phyloP scores from a whole-genome alignment of 1,284 basidiomycete genomes.

The Schizopora paradoxa region DNA sequence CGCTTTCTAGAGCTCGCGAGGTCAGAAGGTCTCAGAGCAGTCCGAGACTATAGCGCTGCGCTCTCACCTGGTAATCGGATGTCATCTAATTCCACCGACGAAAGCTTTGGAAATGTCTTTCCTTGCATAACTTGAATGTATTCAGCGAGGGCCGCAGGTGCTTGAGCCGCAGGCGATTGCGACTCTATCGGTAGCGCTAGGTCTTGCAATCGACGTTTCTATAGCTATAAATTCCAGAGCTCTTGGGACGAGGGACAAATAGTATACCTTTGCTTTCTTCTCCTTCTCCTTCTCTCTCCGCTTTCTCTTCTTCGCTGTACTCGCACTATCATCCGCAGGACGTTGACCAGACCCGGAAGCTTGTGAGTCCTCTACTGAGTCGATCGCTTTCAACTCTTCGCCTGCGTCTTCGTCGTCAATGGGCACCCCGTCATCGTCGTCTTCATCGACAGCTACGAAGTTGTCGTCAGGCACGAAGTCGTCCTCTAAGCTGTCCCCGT shows the following conservation, averaged over 20 bases:
- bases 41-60: slow-evolving; percentile 11
- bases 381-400: slow-evolving; percentile 37
- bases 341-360: slow-evolving; percentile 12
- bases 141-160: slow-evolving; percentile 48
- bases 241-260: slow-evolving; percentile 17
- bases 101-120: slow-evolving; percentile 59
- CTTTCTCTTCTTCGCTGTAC: slow-evolving; percentile 62
- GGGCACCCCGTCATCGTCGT: slow-evolving; percentile 35
- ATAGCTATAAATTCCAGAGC: slow-evolving; percentile 19
- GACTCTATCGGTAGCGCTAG: slow-evolving; percentile 34
- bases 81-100: slow-evolving; percentile 67
- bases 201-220: slow-evolving; percentile 63
- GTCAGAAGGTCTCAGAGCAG: slow-evolving; percentile 35
- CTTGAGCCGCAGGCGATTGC: slow-evolving; percentile 50
- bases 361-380: slow-evolving; percentile 26
- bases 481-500: slow-evolving; percentile 76
- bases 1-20: slow-evolving; percentile 56
- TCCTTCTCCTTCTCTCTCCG: slow-evolving; percentile 67
- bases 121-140: slow-evolving; percentile 60
- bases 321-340: slow-evolving; percentile 22
- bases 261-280: slow-evolving; percentile 52
- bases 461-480: slow-evolving; percentile 71
- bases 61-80: slow-evolving; percentile 64
- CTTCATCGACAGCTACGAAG: slow-evolving; percentile 55
- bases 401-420: slow-evolving; percentile 34